Evolutionary conservation across 192 early-diverging fungal genomes (phyloP).

Genomic region (Entomortierella parvispora): DNA sequence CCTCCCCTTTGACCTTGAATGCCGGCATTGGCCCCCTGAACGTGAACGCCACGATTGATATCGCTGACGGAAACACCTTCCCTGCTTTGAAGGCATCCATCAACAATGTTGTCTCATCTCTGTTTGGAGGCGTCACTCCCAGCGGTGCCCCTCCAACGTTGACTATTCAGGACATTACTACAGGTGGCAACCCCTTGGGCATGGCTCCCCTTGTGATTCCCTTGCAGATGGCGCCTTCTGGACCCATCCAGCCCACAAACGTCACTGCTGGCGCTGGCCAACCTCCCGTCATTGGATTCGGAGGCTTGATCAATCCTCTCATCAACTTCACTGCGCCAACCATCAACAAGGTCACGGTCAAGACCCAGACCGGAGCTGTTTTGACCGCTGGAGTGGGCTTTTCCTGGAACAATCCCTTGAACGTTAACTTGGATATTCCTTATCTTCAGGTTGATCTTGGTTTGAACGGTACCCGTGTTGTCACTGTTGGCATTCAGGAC

Average conservation of each 20-base stretch:
- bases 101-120: conserved; percentile 29
- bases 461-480: conserved; percentile 37
- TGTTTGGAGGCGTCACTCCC: conserved; percentile 40
- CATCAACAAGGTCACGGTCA: conserved; percentile 36
- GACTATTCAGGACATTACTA: conserved; percentile 8
- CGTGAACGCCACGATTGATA: conserved; percentile 34
- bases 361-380: conserved; percentile 35
- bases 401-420: conserved; percentile 42
- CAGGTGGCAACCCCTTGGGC: conserved; percentile 23
- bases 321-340: conserved; percentile 35
- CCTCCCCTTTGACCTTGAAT: conserved; percentile 7
- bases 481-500: conserved; percentile 24
- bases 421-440: conserved; percentile 40
- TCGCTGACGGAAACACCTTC: conserved; percentile 27
- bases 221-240: conserved; percentile 16
- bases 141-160: conserved; percentile 31
- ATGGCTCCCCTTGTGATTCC: conserved; percentile 30
- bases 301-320: conserved; percentile 23
- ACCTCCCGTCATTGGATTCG: conserved; percentile 38
- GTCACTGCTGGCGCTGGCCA: conserved; percentile 5
- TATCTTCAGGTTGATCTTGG: conserved; percentile 37
- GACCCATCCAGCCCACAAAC: conserved; percentile 20
- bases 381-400: conserved; percentile 46
- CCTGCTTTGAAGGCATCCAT: conserved; percentile 30
- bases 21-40: conserved; percentile 27